Percentiles rank a stretch among this genome's conserved stretches.
Conservation (phyloP, 495 filamentous ascomycete species). For the Aspergillus funiculosus region DNA sequence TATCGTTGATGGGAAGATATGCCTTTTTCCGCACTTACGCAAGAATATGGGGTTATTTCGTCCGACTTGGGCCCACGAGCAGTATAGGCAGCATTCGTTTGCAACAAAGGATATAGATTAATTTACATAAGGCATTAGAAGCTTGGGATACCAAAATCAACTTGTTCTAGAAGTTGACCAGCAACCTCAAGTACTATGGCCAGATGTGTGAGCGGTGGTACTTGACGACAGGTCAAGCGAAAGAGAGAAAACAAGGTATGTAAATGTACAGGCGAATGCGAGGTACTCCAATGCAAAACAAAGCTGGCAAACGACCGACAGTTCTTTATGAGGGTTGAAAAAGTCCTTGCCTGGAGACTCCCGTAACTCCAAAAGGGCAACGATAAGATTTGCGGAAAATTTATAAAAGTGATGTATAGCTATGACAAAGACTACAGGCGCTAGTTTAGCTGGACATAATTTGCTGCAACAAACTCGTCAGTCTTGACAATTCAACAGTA, state of each 20-base stretch:
- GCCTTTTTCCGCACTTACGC: too few relatives aligned
- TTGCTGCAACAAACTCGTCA: slow-evolving; percentile 24
- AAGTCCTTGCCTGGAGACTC: not conserved
- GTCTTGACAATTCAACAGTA: slow-evolving; percentile 10
- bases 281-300: slow-evolving; percentile 3
- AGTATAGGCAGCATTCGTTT: too few relatives aligned
- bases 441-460: slow-evolving; percentile 45
- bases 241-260: slow-evolving; percentile 5
- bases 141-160: too few relatives aligned
- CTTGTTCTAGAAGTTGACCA: too few relatives aligned
- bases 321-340: not conserved
- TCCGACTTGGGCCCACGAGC: too few relatives aligned
- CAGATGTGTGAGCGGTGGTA: too few relatives aligned
- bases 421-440: not conserved
- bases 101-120: too few relatives aligned
- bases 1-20: slow-evolving; percentile 9
- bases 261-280: slow-evolving; percentile 8
- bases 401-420: slow-evolving; percentile 12
- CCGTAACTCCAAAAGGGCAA: slow-evolving; percentile 12
- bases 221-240: not conserved
- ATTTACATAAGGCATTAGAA: too few relatives aligned
- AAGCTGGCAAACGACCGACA: not conserved
- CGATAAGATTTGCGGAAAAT: slow-evolving; percentile 7
- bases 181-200: too few relatives aligned
- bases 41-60: too few relatives aligned